phyloP scores from a whole-genome alignment of 2,329 filamentous ascomycete genomes.

The Colletotrichum zoysiae region DNA sequence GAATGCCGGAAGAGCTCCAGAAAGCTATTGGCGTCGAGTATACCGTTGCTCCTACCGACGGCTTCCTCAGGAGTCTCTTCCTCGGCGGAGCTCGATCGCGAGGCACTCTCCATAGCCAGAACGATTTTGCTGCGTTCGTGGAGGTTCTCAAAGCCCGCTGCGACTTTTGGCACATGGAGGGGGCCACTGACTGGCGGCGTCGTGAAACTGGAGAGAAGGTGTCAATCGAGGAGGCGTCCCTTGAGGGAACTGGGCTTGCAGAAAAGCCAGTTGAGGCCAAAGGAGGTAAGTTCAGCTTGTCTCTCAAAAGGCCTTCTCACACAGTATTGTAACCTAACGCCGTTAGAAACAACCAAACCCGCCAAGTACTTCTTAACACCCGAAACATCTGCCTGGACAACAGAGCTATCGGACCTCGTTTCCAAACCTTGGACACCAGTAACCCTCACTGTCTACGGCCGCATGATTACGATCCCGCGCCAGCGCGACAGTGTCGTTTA shows the following conservation, averaged over 20 bases:
- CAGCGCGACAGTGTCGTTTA: constrained; percentile 69
- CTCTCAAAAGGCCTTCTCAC: no score
- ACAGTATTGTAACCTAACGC: neutral
- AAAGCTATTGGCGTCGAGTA: constrained; percentile 81
- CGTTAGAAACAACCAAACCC: constrained; percentile 24
- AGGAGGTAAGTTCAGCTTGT: constrained; percentile 15
- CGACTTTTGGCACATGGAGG: constrained; percentile 88
- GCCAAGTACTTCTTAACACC: constrained; percentile 31
- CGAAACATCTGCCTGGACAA: constrained; percentile 31
- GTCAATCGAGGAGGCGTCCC: neutral
- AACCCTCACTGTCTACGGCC: constrained; percentile 70
- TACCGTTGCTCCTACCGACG: constrained; percentile 65
- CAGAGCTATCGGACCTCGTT: constrained; percentile 12
- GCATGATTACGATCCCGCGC: constrained; percentile 69
- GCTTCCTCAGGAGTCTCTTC: constrained; percentile 61
- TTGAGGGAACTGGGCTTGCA: neutral
- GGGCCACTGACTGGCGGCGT: constrained; percentile 77
- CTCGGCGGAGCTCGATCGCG: constrained; percentile 45
- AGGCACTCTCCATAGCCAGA: constrained; percentile 69
- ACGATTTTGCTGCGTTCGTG: constrained; percentile 82
- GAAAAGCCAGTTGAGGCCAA: neutral
- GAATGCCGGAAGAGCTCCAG: constrained; percentile 84
- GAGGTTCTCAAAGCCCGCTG: constrained; percentile 82
- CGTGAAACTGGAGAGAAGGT: constrained; percentile 59
- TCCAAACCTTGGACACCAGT: constrained; percentile 56